Base-by-base conservation (phyloP, 768 basidiomycete species). In the Daedalea quercina region DNA sequence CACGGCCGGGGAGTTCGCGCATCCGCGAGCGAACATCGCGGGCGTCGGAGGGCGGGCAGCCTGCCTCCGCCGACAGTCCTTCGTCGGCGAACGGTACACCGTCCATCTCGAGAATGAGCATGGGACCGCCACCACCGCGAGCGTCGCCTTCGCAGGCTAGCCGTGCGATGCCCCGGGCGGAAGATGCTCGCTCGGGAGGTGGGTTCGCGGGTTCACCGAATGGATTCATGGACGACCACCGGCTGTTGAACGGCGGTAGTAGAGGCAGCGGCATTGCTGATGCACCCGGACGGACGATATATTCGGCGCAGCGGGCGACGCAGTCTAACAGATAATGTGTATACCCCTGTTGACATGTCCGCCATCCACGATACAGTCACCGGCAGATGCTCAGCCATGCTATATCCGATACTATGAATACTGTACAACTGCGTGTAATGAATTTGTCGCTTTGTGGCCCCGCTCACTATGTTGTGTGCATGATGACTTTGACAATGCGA, bases 221-320 rank as follows among this genome's bases (percentile, higher is more conserved):
- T 37, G 58, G 53, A 8, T 62, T 54, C 41, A 12, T 62, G 49
- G 58, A 62, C 17, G 54, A 57, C 6, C 51, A 53, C 37, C 45
- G 55, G 28, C 9, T 54, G 45, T n/a, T 56, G 20, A 50, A 52
- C 25, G 23, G 31, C 13, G 47, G 28, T 13, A 49, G 9, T 22
- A 49, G 50, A 43, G 40, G 50, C 6, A 50, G 35, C 34, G 55
- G 55, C 20, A 54, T 63, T 31, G 44, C 57, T 3, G 60, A 56
- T 28, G 63, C 61, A 35, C 63, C 63, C 9, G 65, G 65, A 34
- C 58, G 65, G 43, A 64, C 63, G 26, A 65, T 65, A 13, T 65
- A 65, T 45, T 63, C 61, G 42, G 57, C 58, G 34, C 60, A 62
- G 28, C 59, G 50, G 9, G 23, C 50, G 24, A 15, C 50, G 6